These are phyloP conservation scores for Cladosporium sp. DNA, from an alignment of 2,329 filamentous ascomycete genomes.

Conservation along the genomic window DNA sequence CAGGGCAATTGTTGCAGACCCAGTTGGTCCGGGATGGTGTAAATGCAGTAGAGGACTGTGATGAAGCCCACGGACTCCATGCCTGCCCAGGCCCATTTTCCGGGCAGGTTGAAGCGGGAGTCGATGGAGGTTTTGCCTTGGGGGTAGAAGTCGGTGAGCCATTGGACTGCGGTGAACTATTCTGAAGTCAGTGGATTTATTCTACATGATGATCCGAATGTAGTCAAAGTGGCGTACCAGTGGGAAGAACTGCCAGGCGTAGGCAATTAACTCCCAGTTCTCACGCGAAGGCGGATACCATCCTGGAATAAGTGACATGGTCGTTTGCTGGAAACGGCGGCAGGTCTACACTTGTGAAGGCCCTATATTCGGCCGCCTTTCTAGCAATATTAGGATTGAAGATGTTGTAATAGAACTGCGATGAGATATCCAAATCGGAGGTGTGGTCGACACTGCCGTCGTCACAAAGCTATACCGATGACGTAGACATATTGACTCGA, in stretches of 20 bases:
- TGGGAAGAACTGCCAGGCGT: constrained; percentile 52
- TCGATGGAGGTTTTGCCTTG: constrained; percentile 86
- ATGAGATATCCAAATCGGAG: neutral
- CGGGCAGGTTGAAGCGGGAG: constrained; percentile 80
- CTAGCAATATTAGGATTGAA: neutral
- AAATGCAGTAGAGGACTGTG: constrained; percentile 77
- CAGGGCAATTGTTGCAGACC: constrained; percentile 63
- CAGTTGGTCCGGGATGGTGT: constrained; percentile 60
- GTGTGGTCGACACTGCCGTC: neutral
- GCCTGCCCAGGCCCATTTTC: constrained; percentile 79
- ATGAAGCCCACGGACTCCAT: constrained; percentile 84
- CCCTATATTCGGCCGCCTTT: neutral
- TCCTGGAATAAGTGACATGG: constrained; percentile 46
- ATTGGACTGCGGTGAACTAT: constrained; percentile 73
- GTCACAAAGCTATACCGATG: constrained; percentile 6
- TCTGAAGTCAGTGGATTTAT: constrained; percentile 4
- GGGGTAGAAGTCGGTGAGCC: constrained; percentile 76
- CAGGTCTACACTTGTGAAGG: neutral
- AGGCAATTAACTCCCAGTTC: constrained; percentile 50
- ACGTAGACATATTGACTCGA: neutral
- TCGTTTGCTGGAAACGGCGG: neutral
- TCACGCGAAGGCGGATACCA: constrained; percentile 52
- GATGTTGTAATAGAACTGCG: neutral
- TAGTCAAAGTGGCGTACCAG: constrained; percentile 39
- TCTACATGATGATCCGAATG: neutral